Conservation (phyloP, 331 rosid species). For the Malus hybrid region DNA sequence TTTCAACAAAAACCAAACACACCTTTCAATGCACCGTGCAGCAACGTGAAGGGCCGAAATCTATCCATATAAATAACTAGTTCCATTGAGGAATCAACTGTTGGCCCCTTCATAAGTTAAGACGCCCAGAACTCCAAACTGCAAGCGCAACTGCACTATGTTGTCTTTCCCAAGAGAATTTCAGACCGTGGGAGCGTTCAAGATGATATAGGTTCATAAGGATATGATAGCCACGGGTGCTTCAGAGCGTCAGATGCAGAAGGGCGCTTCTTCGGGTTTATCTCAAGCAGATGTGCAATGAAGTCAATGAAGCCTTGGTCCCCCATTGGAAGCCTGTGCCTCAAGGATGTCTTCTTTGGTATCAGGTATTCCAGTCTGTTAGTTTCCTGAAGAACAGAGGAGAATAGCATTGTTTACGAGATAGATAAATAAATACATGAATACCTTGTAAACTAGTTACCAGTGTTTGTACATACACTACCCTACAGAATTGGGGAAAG, state of each 20-base stretch:
- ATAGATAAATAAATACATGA: background rate
- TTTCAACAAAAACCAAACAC: slow-evolving; percentile 42
- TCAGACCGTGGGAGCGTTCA: slow-evolving; percentile 42
- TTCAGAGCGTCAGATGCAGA: slow-evolving; percentile 85
- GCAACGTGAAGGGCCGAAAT: slow-evolving; percentile 33
- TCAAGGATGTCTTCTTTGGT: slow-evolving; percentile 87
- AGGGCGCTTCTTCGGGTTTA: slow-evolving; percentile 91
- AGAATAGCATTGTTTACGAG: background rate
- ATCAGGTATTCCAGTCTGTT: slow-evolving; percentile 89
- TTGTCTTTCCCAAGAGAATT: slow-evolving; percentile 11
- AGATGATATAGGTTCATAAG: slow-evolving; percentile 94
- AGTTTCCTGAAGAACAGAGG: slow-evolving; percentile 53
- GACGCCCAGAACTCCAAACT: slow-evolving; percentile 23
- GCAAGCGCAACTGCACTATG: slow-evolving; percentile 18
- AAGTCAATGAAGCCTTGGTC: slow-evolving; percentile 98
- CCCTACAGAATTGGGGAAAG: background rate
- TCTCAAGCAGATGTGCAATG: slow-evolving; percentile 78
- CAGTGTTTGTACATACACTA: background rate
- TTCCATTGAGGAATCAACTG: slow-evolving; percentile 24
- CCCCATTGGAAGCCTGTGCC: slow-evolving; percentile 96
- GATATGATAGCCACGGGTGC: slow-evolving; percentile 97
- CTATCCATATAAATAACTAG: slow-evolving; percentile 40
- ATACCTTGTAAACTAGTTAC: background rate
- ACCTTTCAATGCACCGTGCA: slow-evolving; percentile 35
- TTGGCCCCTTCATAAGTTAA: slow-evolving; percentile 26